Evolutionary conservation across 2,329 filamentous ascomycete genomes (phyloP).

Genomic region (Pestalotiopsis sp.): DNA sequence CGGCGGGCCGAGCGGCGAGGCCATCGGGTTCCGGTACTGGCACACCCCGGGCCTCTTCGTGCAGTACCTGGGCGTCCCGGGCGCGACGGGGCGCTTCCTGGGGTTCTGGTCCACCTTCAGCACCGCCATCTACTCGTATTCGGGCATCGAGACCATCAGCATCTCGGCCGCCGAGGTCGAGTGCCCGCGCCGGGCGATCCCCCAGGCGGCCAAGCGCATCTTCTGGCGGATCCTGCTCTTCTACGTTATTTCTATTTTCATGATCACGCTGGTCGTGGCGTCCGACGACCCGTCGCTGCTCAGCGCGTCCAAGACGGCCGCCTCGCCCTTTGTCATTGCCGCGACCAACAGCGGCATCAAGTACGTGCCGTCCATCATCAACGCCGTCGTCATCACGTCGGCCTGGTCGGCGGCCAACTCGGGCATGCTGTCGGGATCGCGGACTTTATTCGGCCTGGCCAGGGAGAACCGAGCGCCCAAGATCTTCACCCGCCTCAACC

Average conservation of each 20-base stretch:
- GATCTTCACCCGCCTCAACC: constrained; percentile 48
- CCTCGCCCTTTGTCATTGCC: constrained; percentile 56
- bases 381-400: constrained; percentile 40
- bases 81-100: constrained; percentile 36
- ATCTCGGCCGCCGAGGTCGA: constrained; percentile 40
- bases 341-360: constrained; percentile 46
- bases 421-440: constrained; percentile 48
- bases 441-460: constrained; percentile 50
- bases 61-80: constrained; percentile 37
- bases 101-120: constrained; percentile 38
- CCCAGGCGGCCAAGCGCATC: constrained; percentile 28
- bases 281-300: constrained; percentile 23
- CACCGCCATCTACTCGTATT: constrained; percentile 29
- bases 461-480: constrained; percentile 50
- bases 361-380: constrained; percentile 38
- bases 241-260: constrained; percentile 17
- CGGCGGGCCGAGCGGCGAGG: constrained; percentile 50
- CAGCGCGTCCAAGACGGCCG: constrained; percentile 34
- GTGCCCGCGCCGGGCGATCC: constrained; percentile 39
- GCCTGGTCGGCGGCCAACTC: constrained; percentile 46
- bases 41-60: constrained; percentile 51
- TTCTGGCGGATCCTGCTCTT: constrained; percentile 16
- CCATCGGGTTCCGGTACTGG: constrained; percentile 55
- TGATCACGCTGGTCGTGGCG: constrained; percentile 14
- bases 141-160: constrained; percentile 38